Conservation (phyloP, 2,329 filamentous ascomycete species). For the Fusarium clavum region DNA sequence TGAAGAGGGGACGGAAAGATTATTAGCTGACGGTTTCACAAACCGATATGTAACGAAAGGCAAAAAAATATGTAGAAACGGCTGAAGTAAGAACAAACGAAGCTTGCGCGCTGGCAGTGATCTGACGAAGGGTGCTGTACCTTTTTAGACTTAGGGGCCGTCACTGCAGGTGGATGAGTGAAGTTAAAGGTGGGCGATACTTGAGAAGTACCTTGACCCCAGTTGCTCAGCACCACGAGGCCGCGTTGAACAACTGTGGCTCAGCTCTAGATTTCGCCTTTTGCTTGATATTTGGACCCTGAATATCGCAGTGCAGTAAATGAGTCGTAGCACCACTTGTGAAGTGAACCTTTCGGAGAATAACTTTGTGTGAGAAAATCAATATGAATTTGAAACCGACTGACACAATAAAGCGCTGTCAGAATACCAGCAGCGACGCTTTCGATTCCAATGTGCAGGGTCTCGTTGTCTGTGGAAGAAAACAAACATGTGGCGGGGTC, state of each 20-base stretch:
- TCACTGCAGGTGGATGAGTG: constrained; percentile 22
- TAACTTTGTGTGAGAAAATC: background rate
- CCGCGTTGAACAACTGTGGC: constrained; percentile 45
- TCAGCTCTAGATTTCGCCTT: constrained; percentile 37
- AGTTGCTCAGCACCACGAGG: constrained; percentile 22
- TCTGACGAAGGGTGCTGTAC: constrained; percentile 16
- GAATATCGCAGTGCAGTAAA: background rate
- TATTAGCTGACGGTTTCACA: background rate
- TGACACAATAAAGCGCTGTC: background rate
- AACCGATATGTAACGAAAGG: constrained; percentile 6
- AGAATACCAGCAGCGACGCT: background rate
- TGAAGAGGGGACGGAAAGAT: constrained; percentile 6
- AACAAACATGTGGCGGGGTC: constrained; percentile 44
- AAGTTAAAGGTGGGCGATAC: constrained; percentile 24
- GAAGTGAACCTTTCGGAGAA: background rate
- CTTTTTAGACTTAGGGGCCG: constrained; percentile 17
- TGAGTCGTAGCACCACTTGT: background rate
- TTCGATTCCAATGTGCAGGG: background rate
- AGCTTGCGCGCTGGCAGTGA: constrained; percentile 10
- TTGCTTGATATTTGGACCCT: constrained; percentile 17
- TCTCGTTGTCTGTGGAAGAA: constrained; percentile 28
- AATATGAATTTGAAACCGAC: background rate
- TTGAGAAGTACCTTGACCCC: constrained; percentile 27
- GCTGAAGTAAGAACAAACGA: background rate
- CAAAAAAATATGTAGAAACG: background rate